Evolutionary conservation across 2,329 filamentous ascomycete genomes (phyloP).

Genomic region (Colletotrichum aenigma): DNA sequence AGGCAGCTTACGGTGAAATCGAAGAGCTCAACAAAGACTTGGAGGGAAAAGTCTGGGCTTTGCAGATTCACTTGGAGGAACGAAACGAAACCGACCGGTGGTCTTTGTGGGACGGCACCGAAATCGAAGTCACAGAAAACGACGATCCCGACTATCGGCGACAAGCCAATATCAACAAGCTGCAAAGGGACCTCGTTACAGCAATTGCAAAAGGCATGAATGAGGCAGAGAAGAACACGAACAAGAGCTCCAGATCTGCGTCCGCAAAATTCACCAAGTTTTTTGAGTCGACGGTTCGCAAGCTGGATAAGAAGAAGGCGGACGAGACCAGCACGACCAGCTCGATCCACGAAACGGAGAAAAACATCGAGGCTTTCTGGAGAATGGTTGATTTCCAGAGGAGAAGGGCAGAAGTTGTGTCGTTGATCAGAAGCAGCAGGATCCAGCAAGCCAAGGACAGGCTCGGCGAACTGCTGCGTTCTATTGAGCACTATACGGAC

Average conservation of each 20-base stretch:
- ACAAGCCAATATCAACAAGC: neutral
- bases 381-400: slow-evolving; percentile 5
- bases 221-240: neutral
- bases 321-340: neutral
- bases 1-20: neutral
- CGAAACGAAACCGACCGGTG: neutral
- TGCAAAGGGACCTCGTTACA: neutral
- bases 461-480: neutral
- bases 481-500: neutral
- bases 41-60: neutral
- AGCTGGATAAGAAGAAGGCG: neutral
- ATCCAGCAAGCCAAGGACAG: neutral
- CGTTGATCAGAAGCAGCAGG: neutral
- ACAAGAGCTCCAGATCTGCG: neutral
- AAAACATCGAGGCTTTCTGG: neutral
- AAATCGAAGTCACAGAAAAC: neutral
- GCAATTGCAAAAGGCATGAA: neutral
- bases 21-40: neutral
- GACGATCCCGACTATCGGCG: neutral
- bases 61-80: neutral
- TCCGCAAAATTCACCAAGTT: neutral
- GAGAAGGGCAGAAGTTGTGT: neutral
- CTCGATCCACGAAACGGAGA: neutral
- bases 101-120: neutral
- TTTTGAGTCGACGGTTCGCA: neutral